Evolutionary conservation across 2,329 filamentous ascomycete species (phyloP), one percentile per base, ranked within the genome.

Genomic region (Alternaria ethzedia): DNA sequence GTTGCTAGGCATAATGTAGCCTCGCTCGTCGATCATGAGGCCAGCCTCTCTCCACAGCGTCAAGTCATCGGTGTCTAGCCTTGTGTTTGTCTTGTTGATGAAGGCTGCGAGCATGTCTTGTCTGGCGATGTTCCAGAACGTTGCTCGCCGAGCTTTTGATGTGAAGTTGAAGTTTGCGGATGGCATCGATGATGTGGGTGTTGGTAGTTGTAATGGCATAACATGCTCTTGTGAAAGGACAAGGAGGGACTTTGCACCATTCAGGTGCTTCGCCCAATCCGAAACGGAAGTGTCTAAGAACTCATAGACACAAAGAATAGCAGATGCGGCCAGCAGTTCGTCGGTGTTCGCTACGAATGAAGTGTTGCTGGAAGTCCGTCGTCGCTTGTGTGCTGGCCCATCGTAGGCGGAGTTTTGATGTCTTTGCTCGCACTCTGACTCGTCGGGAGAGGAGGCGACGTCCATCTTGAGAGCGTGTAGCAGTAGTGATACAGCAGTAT

Each of bases 221-320:
- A 82, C 82, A 43, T 82, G 81, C 55, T 84, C 84, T 64, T 86
- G 84, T 5, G 84, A 83, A 57, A 86, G 80, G 46, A 85, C 87
- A 57, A 90, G 83, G 20, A 91, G 80, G 0, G 87, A 87, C 66
- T 90, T 90, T 0, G 90, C 86, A 1, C 88, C 89, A 67, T 87
- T 90, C 6, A 91, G 78, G 79, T 91, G 89, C 5, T 87, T 83
- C 30, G 86, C 84, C 88, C 88, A 91, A 20, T 88, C 88, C 0
- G 84, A 83, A 3, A 85, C 86, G 2, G 87, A 89, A 2, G 87
- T 86, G 74, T 90, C 88, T n/a, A 91, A 80, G 62, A 90, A 88
- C 66, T 91, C 89, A 71, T 90, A 91, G 0, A 89, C 86, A 62
- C 88, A 90, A 2, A 91, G 77, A 13, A 91, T 90, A 0, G 89